A percentile compares a stretch with the other conserved stretches of the same genome.
phyloP scores from a whole-genome alignment of 2,329 filamentous ascomycete genomes.

The Fusarium mangiferae region DNA sequence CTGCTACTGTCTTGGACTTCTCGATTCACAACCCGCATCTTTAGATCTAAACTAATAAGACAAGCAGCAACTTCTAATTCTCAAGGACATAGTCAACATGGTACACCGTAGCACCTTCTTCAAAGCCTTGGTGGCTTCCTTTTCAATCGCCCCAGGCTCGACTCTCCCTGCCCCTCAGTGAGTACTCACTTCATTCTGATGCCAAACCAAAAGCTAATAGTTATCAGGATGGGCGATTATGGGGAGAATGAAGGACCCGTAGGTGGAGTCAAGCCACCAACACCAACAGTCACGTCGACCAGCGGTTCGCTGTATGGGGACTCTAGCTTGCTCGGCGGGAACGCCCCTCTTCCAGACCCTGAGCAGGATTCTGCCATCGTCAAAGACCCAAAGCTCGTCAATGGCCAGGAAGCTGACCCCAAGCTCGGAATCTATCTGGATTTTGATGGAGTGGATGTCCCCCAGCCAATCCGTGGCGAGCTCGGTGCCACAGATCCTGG shows the following conservation, averaged over 20 bases:
- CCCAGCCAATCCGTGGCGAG: slow-evolving; percentile 8
- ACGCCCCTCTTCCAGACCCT: not conserved
- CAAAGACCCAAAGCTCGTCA: slow-evolving; percentile 12
- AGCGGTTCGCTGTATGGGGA: slow-evolving; percentile 12
- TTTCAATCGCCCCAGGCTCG: not conserved
- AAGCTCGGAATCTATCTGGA: slow-evolving; percentile 12
- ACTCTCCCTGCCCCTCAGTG: slow-evolving; percentile 9
- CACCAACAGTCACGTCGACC: slow-evolving; percentile 11
- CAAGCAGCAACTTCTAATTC: not conserved
- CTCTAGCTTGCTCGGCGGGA: slow-evolving; percentile 6
- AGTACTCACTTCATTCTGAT: not conserved
- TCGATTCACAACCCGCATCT: not conserved
- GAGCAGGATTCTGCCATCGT: slow-evolving; percentile 10
- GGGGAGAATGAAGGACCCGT: slow-evolving; percentile 15
- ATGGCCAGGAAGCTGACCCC: slow-evolving; percentile 4
- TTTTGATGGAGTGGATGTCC: slow-evolving; percentile 5
- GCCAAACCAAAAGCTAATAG: not conserved
- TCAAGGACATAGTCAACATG: not conserved
- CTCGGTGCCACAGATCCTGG: slow-evolving; percentile 12
- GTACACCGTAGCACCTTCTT: not conserved
- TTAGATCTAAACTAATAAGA: not conserved
- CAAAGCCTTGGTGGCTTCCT: not conserved
- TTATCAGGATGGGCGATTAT: slow-evolving; percentile 7
- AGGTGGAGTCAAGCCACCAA: slow-evolving; percentile 6
- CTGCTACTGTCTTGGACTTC: too few species aligned